These are phyloP conservation scores for Cryptosporidium meleagridis DNA, from an alignment of 169 alveolate species.

Conservation along the genomic window DNA sequence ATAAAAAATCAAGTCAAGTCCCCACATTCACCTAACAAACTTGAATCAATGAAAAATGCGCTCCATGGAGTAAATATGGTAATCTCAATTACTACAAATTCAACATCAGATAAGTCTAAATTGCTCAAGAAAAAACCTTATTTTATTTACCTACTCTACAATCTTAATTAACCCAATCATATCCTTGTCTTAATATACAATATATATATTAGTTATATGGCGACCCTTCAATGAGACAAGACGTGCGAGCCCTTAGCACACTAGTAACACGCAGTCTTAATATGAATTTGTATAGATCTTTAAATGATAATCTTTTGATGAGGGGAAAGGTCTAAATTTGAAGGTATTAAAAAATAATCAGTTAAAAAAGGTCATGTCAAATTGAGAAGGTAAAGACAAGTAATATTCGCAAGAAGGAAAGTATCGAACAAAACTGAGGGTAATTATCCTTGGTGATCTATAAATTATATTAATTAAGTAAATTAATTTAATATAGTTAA, in stretches of 20 bases:
- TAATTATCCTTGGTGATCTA: background rate
- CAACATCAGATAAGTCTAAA: background rate
- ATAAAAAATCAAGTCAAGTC: background rate
- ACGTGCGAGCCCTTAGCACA: slow-evolving; percentile 53
- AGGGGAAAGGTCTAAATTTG: slow-evolving; percentile 1
- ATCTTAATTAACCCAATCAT: background rate
- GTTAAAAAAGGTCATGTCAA: background rate
- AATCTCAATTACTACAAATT: background rate
- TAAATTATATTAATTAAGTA: background rate
- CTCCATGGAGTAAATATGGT: background rate
- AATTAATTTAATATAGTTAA: background rate
- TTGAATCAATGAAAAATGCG: background rate
- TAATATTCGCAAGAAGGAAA: background rate
- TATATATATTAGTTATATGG: slow-evolving; percentile 1
- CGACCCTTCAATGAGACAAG: slow-evolving; percentile 20
- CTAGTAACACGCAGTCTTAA: slow-evolving; percentile 71
- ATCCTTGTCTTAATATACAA: background rate
- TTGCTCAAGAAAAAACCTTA: background rate
- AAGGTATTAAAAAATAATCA: background rate
- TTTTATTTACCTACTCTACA: background rate
- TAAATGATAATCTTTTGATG: slow-evolving; percentile 34
- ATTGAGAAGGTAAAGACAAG: background rate
- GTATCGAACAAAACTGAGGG: background rate
- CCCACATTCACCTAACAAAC: slow-evolving; percentile 5
- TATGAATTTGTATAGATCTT: slow-evolving; percentile 34